Evolutionary conservation across 768 basidiomycete genomes (phyloP).

Genomic region (Xerocomus spinulosus): DNA sequence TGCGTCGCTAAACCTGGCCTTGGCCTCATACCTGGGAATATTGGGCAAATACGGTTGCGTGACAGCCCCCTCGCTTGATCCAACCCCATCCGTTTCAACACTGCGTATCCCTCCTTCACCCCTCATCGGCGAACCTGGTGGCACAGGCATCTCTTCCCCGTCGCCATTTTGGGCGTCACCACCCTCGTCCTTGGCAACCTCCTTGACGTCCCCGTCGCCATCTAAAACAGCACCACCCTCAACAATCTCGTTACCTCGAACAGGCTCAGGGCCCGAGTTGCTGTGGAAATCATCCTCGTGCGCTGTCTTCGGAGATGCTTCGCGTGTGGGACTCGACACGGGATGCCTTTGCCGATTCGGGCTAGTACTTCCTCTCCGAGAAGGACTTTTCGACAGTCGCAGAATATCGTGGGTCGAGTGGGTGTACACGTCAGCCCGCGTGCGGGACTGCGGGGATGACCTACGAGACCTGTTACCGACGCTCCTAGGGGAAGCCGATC

Average conservation of each 20-base stretch:
- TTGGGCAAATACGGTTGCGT: slow-evolving; percentile 30
- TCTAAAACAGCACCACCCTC: slow-evolving; percentile 1
- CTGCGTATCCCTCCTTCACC: background rate
- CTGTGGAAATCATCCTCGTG: too few species aligned
- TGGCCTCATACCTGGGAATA: slow-evolving; percentile 29
- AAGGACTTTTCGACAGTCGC: slow-evolving; percentile 11
- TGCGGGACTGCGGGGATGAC: slow-evolving; percentile 17
- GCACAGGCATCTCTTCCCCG: slow-evolving; percentile 12
- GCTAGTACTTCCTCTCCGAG: slow-evolving; percentile 12
- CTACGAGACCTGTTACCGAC: slow-evolving; percentile 19
- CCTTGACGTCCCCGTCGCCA: slow-evolving; percentile 6
- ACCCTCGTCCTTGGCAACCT: slow-evolving; percentile 12
- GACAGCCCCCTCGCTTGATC: slow-evolving; percentile 16
- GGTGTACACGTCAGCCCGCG: slow-evolving; percentile 11
- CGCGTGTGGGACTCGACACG: slow-evolving; percentile 11
- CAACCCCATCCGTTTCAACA: slow-evolving; percentile 10
- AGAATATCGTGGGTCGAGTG: slow-evolving; percentile 8
- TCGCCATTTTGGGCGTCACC: slow-evolving; percentile 16
- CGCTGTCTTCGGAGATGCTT: slow-evolving; percentile 3
- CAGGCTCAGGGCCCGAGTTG: slow-evolving; percentile 1
- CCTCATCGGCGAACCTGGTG: slow-evolving; percentile 15
- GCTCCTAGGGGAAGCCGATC: slow-evolving; percentile 21
- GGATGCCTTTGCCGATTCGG: slow-evolving; percentile 7
- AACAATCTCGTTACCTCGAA: slow-evolving; percentile 1
- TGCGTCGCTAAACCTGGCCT: slow-evolving; percentile 26